These are phyloP conservation scores for Casuarina cunninghamiana DNA, from an alignment of 306 rosid species.

Conservation along the genomic window DNA sequence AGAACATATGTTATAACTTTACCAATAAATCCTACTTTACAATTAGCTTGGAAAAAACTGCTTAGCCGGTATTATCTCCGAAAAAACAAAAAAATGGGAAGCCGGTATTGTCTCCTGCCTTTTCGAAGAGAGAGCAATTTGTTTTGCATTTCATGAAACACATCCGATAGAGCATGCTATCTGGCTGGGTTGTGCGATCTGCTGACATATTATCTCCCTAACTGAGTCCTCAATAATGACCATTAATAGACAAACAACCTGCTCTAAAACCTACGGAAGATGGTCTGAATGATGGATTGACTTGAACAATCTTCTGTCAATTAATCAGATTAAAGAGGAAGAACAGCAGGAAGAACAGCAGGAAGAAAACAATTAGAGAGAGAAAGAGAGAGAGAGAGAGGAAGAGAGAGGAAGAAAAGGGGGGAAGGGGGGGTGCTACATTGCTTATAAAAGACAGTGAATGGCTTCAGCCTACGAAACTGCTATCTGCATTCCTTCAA, in stretches of 20 bases:
- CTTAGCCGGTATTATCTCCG: neutral
- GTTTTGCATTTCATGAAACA: neutral
- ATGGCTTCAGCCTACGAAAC: conserved; percentile 13
- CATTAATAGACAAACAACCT: neutral
- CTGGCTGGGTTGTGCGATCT: neutral
- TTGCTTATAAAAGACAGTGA: neutral
- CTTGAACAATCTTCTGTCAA: conserved; percentile 14
- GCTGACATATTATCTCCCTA: neutral
- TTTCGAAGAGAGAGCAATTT: neutral
- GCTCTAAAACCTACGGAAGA: neutral
- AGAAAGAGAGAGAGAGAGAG: no score
- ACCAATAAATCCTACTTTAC: neutral
- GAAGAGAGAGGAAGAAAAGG: neutral
- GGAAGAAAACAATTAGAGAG: no score
- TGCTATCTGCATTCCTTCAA: conserved; percentile 76
- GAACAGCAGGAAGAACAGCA: conserved; percentile 8
- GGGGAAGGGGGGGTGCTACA: neutral
- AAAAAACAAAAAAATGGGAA: no score
- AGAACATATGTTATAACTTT: neutral
- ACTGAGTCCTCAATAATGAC: neutral
- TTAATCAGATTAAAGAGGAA: conserved; percentile 13
- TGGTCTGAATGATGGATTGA: neutral
- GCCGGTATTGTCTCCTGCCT: neutral
- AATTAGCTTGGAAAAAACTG: neutral
- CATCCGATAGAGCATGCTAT: neutral